These are phyloP conservation scores for Alternaria arborescens DNA, from an alignment of 2,329 filamentous ascomycete genomes.

Conservation along the genomic window DNA sequence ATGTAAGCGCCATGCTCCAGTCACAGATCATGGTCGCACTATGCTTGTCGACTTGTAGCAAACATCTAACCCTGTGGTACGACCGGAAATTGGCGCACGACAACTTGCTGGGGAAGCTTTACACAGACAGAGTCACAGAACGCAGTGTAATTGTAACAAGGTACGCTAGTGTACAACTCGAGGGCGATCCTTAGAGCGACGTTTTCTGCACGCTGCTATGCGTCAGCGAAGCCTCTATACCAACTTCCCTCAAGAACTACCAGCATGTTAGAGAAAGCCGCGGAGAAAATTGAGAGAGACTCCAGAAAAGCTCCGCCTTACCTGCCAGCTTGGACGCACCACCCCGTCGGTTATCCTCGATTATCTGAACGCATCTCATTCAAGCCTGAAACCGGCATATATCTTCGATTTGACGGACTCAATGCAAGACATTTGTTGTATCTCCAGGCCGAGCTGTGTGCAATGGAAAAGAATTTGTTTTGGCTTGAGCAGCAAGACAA, in stretches of 20 bases:
- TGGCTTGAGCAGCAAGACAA: not conserved
- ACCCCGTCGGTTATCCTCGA: conserved; percentile 21
- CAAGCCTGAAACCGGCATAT: conserved; percentile 20
- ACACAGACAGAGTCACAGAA: too few relatives aligned
- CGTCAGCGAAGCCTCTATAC: too few relatives aligned
- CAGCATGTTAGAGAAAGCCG: not conserved
- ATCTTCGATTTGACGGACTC: conserved; percentile 23
- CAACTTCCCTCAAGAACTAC: not conserved
- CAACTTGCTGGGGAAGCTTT: too few relatives aligned
- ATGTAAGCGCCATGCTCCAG: too few relatives aligned
- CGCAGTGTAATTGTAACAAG: too few relatives aligned
- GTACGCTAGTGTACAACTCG: too few relatives aligned
- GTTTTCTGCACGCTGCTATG: too few relatives aligned
- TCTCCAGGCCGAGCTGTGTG: conserved; percentile 20
- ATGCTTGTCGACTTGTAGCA: too few relatives aligned
- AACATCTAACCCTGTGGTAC: too few relatives aligned
- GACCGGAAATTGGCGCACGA: too few relatives aligned
- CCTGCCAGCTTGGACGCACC: not conserved
- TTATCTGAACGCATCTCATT: conserved; percentile 19
- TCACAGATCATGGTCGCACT: too few relatives aligned
- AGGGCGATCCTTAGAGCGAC: too few relatives aligned
- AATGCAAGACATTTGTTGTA: conserved; percentile 26
- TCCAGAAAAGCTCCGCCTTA: not conserved
- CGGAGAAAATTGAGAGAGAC: not conserved
- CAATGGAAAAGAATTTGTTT: not conserved